Conservation (phyloP, 2,329 filamentous ascomycete species). For the Mycocentrospora acerina region DNA sequence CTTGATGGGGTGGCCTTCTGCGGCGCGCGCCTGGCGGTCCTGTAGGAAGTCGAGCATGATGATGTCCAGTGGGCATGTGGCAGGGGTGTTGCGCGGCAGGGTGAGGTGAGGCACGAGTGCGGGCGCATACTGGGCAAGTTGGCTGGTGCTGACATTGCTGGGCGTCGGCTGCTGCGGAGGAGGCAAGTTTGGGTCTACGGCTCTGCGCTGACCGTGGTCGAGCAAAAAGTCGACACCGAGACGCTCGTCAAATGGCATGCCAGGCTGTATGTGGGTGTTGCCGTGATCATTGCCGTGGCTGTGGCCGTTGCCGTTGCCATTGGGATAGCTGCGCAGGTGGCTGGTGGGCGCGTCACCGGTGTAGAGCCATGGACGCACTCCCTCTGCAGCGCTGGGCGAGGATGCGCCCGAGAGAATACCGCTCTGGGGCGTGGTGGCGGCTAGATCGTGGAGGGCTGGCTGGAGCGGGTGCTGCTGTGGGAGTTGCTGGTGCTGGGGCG, state of each 20-base stretch:
- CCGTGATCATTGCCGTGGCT: too few species aligned
- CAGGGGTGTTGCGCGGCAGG: conserved; percentile 56
- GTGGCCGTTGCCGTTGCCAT: too few species aligned
- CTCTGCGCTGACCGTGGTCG: conserved; percentile 51
- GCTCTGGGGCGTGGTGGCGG: conserved; percentile 23
- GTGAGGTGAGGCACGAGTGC: conserved; percentile 36
- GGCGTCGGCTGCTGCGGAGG: conserved; percentile 43
- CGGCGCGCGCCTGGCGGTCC: conserved; percentile 65
- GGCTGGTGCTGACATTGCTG: conserved; percentile 23
- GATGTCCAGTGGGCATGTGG: conserved; percentile 75
- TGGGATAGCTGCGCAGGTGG: conserved; percentile 37
- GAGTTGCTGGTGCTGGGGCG: conserved; percentile 15
- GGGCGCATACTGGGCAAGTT: conserved; percentile 31
- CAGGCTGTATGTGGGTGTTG: conserved; percentile 28
- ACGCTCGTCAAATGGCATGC: conserved; percentile 55
- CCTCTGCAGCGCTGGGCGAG: conserved; percentile 28
- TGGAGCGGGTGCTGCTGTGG: conserved; percentile 10
- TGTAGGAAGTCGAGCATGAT: conserved; percentile 79
- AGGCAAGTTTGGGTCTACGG: conserved; percentile 43
- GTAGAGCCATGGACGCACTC: conserved; percentile 34
- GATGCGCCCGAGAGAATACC: conserved; percentile 7
- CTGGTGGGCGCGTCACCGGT: conserved; percentile 33
- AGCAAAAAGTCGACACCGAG: conserved; percentile 74
- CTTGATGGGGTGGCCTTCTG: conserved; percentile 63
- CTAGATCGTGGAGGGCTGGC: conserved; percentile 21